Conservation (phyloP, 2,329 filamentous ascomycete species). For the Ilyonectria robusta region DNA sequence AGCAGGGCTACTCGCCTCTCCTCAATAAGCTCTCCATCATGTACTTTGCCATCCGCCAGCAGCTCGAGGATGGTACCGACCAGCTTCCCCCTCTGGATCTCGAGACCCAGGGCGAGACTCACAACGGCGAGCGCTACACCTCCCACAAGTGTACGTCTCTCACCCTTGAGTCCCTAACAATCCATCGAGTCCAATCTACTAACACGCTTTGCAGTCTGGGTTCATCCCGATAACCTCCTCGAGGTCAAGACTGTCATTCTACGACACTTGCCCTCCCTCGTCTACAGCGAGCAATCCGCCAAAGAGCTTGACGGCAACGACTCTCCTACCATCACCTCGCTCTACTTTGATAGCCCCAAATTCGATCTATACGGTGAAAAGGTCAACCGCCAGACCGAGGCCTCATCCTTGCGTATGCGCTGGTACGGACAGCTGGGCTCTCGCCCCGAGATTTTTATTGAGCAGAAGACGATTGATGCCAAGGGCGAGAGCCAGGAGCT, state of each 20-base stretch:
- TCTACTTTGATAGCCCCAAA: slow-evolving; percentile 92
- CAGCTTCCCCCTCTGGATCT: slow-evolving; percentile 61
- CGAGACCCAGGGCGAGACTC: slow-evolving; percentile 68
- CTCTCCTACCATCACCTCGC: slow-evolving; percentile 92
- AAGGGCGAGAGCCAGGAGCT: slow-evolving; percentile 84
- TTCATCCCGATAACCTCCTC: slow-evolving; percentile 93
- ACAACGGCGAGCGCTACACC: slow-evolving; percentile 80
- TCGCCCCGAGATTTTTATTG: slow-evolving; percentile 85
- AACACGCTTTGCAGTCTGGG: slow-evolving; percentile 76
- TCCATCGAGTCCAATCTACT: slow-evolving; percentile 7
- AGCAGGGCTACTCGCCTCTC: slow-evolving; percentile 88
- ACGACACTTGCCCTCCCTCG: slow-evolving; percentile 88
- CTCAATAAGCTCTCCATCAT: slow-evolving; percentile 93
- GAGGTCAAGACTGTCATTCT: slow-evolving; percentile 98
- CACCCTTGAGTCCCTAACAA: neutral
- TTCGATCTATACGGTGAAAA: slow-evolving; percentile 92
- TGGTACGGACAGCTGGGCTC: slow-evolving; percentile 91
- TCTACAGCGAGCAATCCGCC: slow-evolving; percentile 90
- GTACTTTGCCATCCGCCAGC: slow-evolving; percentile 94
- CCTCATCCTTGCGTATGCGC: slow-evolving; percentile 86
- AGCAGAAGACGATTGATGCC: slow-evolving; percentile 88
- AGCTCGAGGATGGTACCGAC: slow-evolving; percentile 72
- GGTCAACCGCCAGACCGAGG: slow-evolving; percentile 80
- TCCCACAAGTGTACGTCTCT: slow-evolving; percentile 83
- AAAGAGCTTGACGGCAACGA: slow-evolving; percentile 85